Conservation (phyloP, 164 flowering plant genomes). For the Brasenia schreberi region DNA sequence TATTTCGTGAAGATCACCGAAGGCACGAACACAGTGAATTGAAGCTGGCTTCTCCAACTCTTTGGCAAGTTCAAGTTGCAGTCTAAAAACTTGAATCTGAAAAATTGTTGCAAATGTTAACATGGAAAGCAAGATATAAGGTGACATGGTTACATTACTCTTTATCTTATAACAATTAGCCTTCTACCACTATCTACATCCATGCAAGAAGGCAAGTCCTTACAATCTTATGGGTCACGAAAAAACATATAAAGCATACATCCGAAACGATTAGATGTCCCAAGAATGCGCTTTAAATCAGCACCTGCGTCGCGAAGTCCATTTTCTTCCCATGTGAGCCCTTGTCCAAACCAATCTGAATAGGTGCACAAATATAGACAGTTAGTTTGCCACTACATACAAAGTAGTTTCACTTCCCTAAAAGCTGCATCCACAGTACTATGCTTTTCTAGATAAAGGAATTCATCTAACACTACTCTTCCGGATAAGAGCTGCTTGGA, state of each 20-base stretch:
- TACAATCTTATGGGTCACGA: neutral
- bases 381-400: neutral
- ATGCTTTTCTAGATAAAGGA: too few species aligned
- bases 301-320: constrained; percentile 62
- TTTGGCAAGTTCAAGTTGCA: constrained; percentile 86
- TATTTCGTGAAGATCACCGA: constrained; percentile 76
- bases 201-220: neutral
- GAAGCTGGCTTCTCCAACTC: constrained; percentile 74
- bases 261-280: neutral
- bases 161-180: too few species aligned
- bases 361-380: neutral
- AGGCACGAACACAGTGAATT: constrained; percentile 91
- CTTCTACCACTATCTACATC: too few species aligned
- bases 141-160: neutral
- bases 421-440: too few species aligned
- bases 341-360: constrained; percentile 90
- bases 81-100: constrained; percentile 52
- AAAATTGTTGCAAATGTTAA: neutral
- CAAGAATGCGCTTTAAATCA: neutral
- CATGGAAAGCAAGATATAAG: neutral
- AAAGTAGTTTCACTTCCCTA: too few species aligned
- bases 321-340: constrained; percentile 62
- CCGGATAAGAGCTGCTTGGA: too few species aligned
- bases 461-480: too few species aligned
- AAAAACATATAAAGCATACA: neutral